Evolutionary conservation across 176 grass and related monocot genomes (phyloP), one percentile per base, ranked within the genome.

Genomic region (Olyra latifolia): DNA sequence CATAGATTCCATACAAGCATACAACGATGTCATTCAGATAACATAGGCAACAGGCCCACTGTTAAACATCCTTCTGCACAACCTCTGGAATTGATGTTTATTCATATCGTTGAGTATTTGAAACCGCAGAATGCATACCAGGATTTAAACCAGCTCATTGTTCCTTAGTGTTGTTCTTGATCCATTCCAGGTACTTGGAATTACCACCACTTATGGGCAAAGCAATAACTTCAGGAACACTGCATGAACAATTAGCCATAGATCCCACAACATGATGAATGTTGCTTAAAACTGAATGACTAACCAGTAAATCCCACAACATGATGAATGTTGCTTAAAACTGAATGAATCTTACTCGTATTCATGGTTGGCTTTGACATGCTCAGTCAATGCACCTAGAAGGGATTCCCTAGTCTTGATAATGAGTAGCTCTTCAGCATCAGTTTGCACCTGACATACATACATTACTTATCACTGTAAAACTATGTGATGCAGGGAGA

Each of bases 401-500:
- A 98, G 95, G 49, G 95, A 89, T 67, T 95, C 90, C 72, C 92
- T 94, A 40, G 95, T 98, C 69, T 98, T 98, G 45, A 95, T 94
- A 64, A 98, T 95, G 59, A 98, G 90, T 72, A 95, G 71, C 69
- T 93, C 77, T 61, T 98, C 95, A 22, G 83, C 81, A 85, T 98
- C 90, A 74, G 77, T 87, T 95, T 95, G 95, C 69, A 98, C 92
- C 90, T 98, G 78, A 58, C 17, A 9, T 69, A 56, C 16, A 19
- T 58, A 60, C 8, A 10, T n/a, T 62, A 45, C 17, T 41, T 8
- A 39, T 10, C 15, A 87, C 19, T 24, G 10, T 25, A 7, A 24
- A 67, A 22, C 17, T 84, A 38, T 68, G 62, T 44, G 23, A 69
- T 50, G 42, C 20, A 48, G 20, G 42, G 20, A 4, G 4, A 38